Evolutionary conservation across 192 early-diverging fungal genomes (phyloP), one percentile per base, ranked within the genome.

Genomic region (Tieghemiomyces parasiticus): DNA sequence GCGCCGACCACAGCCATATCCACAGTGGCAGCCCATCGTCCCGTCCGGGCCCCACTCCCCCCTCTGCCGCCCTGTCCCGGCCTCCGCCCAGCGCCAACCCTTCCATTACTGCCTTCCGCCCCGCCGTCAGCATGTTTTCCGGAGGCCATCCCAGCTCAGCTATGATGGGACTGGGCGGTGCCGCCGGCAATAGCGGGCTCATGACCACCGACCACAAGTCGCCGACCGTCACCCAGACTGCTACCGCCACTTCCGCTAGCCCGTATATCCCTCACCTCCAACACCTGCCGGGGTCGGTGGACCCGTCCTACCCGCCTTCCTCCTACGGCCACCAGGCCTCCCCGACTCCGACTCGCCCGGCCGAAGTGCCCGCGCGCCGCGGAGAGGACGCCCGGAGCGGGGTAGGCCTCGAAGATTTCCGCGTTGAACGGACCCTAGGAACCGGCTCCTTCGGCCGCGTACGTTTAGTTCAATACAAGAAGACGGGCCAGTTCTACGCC

Each of bases 391-490:
- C n/a, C n/a, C n/a, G n/a, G n/a, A n/a, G n/a, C n/a, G n/a, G 71
- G 34, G 73, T 85, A 46, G 74, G 71, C 65, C 76, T 98, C 47
- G 69, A 75, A 29, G 89, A 95, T 63, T 89, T 96, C 59, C 74
- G 81, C 46, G 75, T 96, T 52, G 78, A 86, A 62, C 83, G 88
- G 34, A 98, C 95, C 22, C 68, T 98, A 25, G 95, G 95, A 16
- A 96, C 93, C 0, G 95, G 95, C 19, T 94, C 90, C 9, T 96
- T 98, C 76, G 95, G 95, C 30, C 82, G 95, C 20, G 95, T 98
- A 35, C 93, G 95, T 72, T 70, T 98, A 48, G 88, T 91, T 30
- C 83, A 84, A 64, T 82, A 88, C 35, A 80, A 82, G 61, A 65
- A 74, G 42, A 92, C 86, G 35, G 80, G 81, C 46, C 80, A 84